Percentiles rank a stretch among this genome's conserved stretches.
Evolutionary conservation across 768 basidiomycete genomes (phyloP).

Genomic region (Amanita subjunquillea): DNA sequence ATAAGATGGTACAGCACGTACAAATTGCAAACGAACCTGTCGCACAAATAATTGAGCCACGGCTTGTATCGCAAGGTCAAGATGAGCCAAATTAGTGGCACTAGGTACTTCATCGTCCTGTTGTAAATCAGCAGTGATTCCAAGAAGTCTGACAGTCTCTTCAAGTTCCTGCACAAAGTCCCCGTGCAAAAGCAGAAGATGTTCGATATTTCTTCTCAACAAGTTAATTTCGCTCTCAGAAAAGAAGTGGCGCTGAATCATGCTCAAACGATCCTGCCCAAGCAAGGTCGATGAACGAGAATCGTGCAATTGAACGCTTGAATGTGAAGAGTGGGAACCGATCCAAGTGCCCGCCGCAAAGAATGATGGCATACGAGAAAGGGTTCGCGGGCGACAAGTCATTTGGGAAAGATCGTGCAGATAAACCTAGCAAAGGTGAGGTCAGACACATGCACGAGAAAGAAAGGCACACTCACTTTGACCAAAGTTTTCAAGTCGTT

Average conservation of each 20-base stretch:
- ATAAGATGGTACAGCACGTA: slow-evolving; percentile 1
- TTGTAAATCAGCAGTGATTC: slow-evolving; percentile 28
- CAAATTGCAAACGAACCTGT: slow-evolving; percentile 30
- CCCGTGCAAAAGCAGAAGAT: slow-evolving; percentile 62
- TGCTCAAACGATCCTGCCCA: slow-evolving; percentile 21
- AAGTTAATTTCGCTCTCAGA: slow-evolving; percentile 45
- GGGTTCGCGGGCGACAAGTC: slow-evolving; percentile 26
- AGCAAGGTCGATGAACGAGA: slow-evolving; percentile 15
- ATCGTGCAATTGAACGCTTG: slow-evolving; percentile 15
- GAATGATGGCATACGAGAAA: slow-evolving; percentile 28
- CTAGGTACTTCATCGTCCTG: slow-evolving; percentile 9
- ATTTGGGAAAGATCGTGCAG: slow-evolving; percentile 46
- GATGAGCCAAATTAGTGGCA: slow-evolving; percentile 16
- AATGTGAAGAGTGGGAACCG: slow-evolving; percentile 27
- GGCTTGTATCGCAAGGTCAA: slow-evolving; percentile 35
- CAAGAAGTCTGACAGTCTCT: slow-evolving; percentile 37
- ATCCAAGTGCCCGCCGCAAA: slow-evolving; percentile 35
- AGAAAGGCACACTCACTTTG: slow-evolving; percentile 34
- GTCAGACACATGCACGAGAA: slow-evolving; percentile 1
- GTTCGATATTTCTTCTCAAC: slow-evolving; percentile 57
- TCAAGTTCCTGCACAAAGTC: slow-evolving; percentile 48
- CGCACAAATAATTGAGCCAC: slow-evolving; percentile 50
- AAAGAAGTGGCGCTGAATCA: slow-evolving; percentile 38
- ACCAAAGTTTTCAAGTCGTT: slow-evolving; percentile 70
- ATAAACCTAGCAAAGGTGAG: slow-evolving; percentile 40